Base-by-base conservation (phyloP, 202 grass and related monocot species). In the Zoysia matrella region DNA sequence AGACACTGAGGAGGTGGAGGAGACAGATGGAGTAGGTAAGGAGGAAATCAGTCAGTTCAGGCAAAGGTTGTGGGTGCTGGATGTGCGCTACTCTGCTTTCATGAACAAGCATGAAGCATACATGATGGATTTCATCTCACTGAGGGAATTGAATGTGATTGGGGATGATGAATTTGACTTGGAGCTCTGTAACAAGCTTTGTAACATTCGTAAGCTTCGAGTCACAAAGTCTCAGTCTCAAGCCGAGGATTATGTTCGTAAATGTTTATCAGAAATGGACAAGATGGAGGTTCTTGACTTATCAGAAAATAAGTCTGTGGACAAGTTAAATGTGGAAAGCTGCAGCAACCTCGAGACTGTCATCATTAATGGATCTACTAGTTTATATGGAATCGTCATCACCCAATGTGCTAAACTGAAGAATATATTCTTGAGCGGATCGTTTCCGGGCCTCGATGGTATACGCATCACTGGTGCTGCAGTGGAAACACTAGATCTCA, bases 251-350 rank as follows among this genome's bases (percentile, higher is more conserved):
- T 22, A 22, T 22, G 22, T 22, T 22, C 22, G 0, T 22, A 22
- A 22, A 22, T 0, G 22, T 22, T 22, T 22, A 8, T 47, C 47
- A 6, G 1, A 8, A 7, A 74, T 47, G 49, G 49, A 65, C 16
- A 82, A 66, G 49, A 1, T 82, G 70, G 60, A 82, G 60, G 49
- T 47, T 11, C 71, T 74, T 12, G 40, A 82, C 0, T 9, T 74
- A 0, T 74, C 71, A 48, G 42, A 4, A 3, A 30, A 14, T 60
- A 12, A 36, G 30, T 36, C 0, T 36, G 30, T 36, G 30, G 22
- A 1, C 30, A 36, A 1, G 1, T 36, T 75, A 8, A 7, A 1
- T 18, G 60, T 73, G 11, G 44, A 5, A 6, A 65, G 22, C 46
- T 77, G 80, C 71, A 56, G 9, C 11, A 2, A 8, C 47, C 80